A percentile compares a stretch with the other conserved stretches of the same genome.
Evolutionary conservation across 192 early-diverging fungal genomes (phyloP).

Genomic region (Backusella australiensis): DNA sequence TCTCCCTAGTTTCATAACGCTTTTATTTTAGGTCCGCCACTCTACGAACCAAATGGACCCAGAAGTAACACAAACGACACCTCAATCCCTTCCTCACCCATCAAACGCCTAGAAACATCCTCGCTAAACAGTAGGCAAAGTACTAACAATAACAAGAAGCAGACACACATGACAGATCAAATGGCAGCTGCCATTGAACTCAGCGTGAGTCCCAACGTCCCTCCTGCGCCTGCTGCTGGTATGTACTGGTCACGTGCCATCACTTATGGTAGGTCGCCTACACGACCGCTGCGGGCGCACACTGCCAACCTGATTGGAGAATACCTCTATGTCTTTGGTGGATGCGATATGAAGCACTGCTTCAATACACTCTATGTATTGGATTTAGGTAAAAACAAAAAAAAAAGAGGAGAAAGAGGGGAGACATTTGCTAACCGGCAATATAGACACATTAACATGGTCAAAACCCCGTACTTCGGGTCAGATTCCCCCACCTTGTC

Average conservation of each 20-base stretch:
- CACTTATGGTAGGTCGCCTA: constrained; percentile 60
- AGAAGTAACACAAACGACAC: not conserved
- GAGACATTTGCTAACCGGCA: not conserved
- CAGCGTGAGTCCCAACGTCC: constrained; percentile 13
- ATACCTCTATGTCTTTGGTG: constrained; percentile 83
- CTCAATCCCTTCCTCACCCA: not conserved
- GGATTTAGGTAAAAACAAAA: constrained; percentile 58
- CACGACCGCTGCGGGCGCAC: constrained; percentile 70
- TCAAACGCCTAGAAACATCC: not conserved
- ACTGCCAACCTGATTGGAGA: constrained; percentile 75
- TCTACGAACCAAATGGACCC: not conserved
- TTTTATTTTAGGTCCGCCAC: not conserved
- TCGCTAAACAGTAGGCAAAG: not conserved
- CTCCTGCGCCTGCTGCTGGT: constrained; percentile 66
- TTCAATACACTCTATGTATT: constrained; percentile 80
- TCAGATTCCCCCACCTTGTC: constrained; percentile 67
- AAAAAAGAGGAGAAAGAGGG: not conserved
- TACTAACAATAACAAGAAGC: not conserved
- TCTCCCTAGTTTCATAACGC: not conserved
- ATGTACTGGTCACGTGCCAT: constrained; percentile 78
- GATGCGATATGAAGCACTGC: constrained; percentile 74
- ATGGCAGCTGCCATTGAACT: constrained; percentile 22
- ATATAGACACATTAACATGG: constrained; percentile 80
- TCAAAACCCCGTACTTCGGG: constrained; percentile 65
- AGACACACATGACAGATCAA: constrained; percentile 7